Conservation (phyloP, 2,329 filamentous ascomycete species). For the Knoxdaviesia proteae region DNA sequence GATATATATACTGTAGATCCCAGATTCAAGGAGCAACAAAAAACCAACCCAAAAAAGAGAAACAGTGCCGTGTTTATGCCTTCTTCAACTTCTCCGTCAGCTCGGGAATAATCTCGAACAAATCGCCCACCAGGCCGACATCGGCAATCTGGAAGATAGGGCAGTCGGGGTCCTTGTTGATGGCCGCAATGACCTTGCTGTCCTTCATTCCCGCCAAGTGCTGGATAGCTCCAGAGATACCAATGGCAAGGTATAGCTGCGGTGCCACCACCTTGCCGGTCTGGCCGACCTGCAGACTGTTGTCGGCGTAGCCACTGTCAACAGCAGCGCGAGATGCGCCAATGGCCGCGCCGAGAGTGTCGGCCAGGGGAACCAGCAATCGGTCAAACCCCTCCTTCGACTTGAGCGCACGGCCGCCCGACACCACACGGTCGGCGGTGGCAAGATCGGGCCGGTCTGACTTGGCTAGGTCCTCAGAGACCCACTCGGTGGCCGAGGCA, state of each 20-base stretch:
- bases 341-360: slow-evolving; percentile 84
- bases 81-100: slow-evolving; percentile 83
- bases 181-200: slow-evolving; percentile 96
- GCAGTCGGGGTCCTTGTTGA: slow-evolving; percentile 94
- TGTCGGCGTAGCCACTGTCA: slow-evolving; percentile 93
- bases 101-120: slow-evolving; percentile 91
- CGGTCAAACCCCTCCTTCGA: slow-evolving; percentile 95
- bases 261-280: slow-evolving; percentile 97
- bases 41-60: slow-evolving; percentile 1
- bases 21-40: slow-evolving; percentile 5
- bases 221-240: slow-evolving; percentile 93
- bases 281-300: slow-evolving; percentile 94
- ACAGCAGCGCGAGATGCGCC: slow-evolving; percentile 89
- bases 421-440: slow-evolving; percentile 77
- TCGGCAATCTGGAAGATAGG: slow-evolving; percentile 98
- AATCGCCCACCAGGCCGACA: slow-evolving; percentile 81
- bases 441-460: slow-evolving; percentile 85
- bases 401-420: slow-evolving; percentile 83
- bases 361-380: slow-evolving; percentile 78
- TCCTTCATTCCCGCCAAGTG: slow-evolving; percentile 99
- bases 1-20: slow-evolving; percentile 6
- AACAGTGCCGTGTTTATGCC: slow-evolving; percentile 3
- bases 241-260: slow-evolving; percentile 83
- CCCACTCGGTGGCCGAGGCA: slow-evolving; percentile 59
- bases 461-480: slow-evolving; percentile 81